phyloP scores from a whole-genome alignment of 1,284 basidiomycete species.

The Sanguinoderma infundibulare region DNA sequence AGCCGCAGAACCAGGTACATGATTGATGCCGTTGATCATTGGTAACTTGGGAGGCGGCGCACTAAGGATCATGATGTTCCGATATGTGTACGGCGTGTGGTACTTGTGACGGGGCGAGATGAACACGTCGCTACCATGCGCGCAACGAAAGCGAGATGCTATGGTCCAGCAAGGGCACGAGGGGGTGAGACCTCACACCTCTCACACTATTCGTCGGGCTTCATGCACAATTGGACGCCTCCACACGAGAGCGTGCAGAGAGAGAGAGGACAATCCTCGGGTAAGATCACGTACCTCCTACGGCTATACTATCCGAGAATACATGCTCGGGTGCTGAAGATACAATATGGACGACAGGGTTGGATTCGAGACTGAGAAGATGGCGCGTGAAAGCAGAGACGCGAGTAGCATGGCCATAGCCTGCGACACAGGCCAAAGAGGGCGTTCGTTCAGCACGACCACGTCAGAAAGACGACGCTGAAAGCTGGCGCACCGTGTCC shows the following conservation, averaged over 20 bases:
- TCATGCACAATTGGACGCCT: background rate
- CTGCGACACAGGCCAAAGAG: slow-evolving; percentile 36
- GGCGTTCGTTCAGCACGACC: background rate
- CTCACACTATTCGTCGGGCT: no score
- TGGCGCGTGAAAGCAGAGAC: slow-evolving; percentile 70
- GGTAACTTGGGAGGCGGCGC: no score
- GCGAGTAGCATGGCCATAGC: slow-evolving; percentile 76
- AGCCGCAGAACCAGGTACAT: no score
- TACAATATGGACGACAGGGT: slow-evolving; percentile 58
- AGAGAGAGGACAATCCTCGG: background rate
- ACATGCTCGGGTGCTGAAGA: slow-evolving; percentile 72
- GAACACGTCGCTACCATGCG: no score
- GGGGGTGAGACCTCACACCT: no score
- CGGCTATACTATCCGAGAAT: slow-evolving; percentile 61
- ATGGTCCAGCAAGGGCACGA: no score
- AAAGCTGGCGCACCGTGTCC: slow-evolving; percentile 59
- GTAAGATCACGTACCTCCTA: slow-evolving; percentile 40
- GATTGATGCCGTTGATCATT: no score
- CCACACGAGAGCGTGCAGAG: background rate
- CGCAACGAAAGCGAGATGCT: no score
- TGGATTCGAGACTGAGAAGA: slow-evolving; percentile 48
- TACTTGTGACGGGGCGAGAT: no score
- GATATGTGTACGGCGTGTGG: no score
- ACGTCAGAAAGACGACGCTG: background rate
- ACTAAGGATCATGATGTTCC: no score